These are phyloP conservation scores for Marasmius fiardii DNA, from an alignment of 1,284 basidiomycete species.

Conservation along the genomic window DNA sequence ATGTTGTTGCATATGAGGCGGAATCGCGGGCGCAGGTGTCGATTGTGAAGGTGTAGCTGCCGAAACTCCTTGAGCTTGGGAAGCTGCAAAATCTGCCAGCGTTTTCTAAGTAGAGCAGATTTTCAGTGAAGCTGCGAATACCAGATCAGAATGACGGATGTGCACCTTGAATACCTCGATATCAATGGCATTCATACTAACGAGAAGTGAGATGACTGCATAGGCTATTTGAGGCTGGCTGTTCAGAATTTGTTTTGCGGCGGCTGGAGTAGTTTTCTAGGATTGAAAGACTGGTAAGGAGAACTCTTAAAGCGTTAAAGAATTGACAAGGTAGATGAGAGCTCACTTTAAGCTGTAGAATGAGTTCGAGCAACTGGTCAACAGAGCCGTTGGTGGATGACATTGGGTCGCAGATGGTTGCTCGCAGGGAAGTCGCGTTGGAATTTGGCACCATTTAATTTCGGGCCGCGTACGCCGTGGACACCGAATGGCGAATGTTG, in stretches of 20 bases:
- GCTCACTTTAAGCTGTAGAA: slow-evolving; percentile 61
- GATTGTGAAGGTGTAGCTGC: slow-evolving; percentile 23
- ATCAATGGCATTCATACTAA: slow-evolving; percentile 68
- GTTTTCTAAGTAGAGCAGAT: slow-evolving; percentile 27
- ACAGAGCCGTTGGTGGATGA: too few relatives aligned
- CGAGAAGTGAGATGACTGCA: slow-evolving; percentile 71
- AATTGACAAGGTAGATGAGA: slow-evolving; percentile 8
- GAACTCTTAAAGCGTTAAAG: neutral
- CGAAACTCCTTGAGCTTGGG: slow-evolving; percentile 2
- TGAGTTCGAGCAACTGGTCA: slow-evolving; percentile 61
- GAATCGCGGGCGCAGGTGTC: slow-evolving; percentile 34
- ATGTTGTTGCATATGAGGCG: slow-evolving; percentile 40
- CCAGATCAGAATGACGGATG: neutral
- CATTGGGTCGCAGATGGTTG: too few relatives aligned
- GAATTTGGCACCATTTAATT: too few relatives aligned
- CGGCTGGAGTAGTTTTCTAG: slow-evolving; percentile 70
- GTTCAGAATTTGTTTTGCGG: slow-evolving; percentile 64
- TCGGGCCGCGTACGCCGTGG: too few relatives aligned
- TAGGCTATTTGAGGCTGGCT: slow-evolving; percentile 72
- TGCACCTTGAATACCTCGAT: slow-evolving; percentile 67
- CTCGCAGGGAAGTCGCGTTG: too few relatives aligned
- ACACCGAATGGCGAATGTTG: too few relatives aligned
- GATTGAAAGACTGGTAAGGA: slow-evolving; percentile 1
- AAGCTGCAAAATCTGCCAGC: slow-evolving; percentile 27
- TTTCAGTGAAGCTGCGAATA: neutral